Evolutionary conservation across 208 protist species (phyloP).

Genomic region (Leishmania braziliensis): DNA sequence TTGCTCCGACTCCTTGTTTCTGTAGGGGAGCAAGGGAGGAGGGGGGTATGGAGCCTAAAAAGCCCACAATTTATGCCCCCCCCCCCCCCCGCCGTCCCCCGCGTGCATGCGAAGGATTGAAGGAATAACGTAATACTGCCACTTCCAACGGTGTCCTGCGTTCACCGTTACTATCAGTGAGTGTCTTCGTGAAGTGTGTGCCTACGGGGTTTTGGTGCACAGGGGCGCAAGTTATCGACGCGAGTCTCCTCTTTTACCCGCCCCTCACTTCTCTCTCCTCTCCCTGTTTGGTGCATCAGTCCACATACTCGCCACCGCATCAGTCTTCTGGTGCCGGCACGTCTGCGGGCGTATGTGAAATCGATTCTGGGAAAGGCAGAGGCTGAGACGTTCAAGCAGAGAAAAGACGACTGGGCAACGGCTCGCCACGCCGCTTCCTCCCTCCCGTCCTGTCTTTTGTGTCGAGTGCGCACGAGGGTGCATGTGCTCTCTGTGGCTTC

Average conservation of each 20-base stretch:
- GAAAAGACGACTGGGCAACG: too few relatives aligned
- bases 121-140: too few relatives aligned
- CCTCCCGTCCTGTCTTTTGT: neutral
- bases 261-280: neutral
- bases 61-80: neutral
- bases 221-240: neutral
- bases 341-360: neutral
- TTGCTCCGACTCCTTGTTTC: neutral
- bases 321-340: neutral
- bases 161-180: neutral
- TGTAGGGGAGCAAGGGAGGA: neutral
- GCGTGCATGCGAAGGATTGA: too few relatives aligned
- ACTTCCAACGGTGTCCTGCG: neutral
- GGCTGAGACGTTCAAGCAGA: too few relatives aligned
- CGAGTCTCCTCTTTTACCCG: neutral
- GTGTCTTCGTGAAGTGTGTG: neutral
- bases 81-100: neutral
- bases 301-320: neutral
- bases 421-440: neutral
- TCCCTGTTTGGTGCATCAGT: neutral
- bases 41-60: neutral
- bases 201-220: neutral
- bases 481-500: neutral
- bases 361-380: too few relatives aligned
- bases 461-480: neutral